These are phyloP conservation scores for Dittrichia graveolens DNA, from an alignment of 129 eudicot genomes.

Conservation along the genomic window DNA sequence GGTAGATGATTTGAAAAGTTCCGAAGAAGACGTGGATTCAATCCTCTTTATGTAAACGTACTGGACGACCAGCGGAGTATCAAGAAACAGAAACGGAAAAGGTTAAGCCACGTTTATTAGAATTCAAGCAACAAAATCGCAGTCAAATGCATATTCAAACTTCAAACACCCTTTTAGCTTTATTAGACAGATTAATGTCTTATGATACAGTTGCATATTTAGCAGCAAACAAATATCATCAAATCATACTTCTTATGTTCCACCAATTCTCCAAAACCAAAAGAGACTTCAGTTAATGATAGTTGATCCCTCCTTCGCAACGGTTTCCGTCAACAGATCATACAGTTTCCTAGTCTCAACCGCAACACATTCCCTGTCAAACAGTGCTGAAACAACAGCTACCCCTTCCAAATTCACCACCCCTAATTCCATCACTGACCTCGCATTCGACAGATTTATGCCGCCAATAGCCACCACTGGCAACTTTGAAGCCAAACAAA, in stretches of 20 bases:
- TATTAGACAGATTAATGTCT: not conserved
- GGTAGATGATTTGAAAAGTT: too few species aligned
- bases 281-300: not conserved
- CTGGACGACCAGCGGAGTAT: too few species aligned
- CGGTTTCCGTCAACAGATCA: slow-evolving; percentile 44
- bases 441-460: slow-evolving; percentile 62
- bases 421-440: slow-evolving; percentile 63
- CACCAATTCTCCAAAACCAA: not conserved
- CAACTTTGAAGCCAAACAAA: slow-evolving; percentile 74
- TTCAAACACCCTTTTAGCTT: not conserved
- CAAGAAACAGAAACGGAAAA: too few species aligned
- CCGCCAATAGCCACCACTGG: slow-evolving; percentile 99
- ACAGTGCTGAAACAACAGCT: slow-evolving; percentile 91
- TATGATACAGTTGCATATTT: slow-evolving; percentile 18
- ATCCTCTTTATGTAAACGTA: too few species aligned
- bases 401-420: slow-evolving; percentile 66
- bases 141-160: not conserved
- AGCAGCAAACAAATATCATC: not conserved
- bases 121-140: not conserved
- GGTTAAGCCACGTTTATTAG: too few species aligned
- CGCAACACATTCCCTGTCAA: slow-evolving; percentile 71
- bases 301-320: slow-evolving; percentile 8
- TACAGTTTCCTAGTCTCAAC: slow-evolving; percentile 51
- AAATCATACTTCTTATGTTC: slow-evolving; percentile 1
- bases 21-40: too few species aligned